Base-by-base conservation (phyloP, 2,329 filamentous ascomycete species). In the Teratosphaeriaceae sp. region DNA sequence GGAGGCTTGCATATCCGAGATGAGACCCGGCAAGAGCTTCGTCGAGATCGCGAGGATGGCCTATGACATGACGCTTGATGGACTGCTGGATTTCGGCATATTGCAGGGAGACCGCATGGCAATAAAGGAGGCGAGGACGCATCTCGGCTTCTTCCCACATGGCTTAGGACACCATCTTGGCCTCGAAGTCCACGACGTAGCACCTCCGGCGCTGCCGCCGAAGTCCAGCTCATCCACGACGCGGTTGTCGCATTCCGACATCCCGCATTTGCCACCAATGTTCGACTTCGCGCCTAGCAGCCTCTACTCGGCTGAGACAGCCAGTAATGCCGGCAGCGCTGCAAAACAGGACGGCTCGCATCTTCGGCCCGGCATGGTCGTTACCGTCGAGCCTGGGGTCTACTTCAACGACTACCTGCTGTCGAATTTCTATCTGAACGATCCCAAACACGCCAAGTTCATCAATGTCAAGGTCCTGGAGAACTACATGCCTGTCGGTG, bases 331-430 rank as follows among this genome's bases (percentile, higher is more conserved):
- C n/a, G n/a, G n/a, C n/a, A n/a, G n/a, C 24, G n/a, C 24, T 27
- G 24, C 8, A 27, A 27, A 8, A 8, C 15, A 18, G 19, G 38
- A 40, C 20, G 40, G 45, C 34, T 45, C 51, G 13, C 43, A 45
- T 2, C 47, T 61, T 7, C 65, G 78, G 34, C 71, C 83, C 42
- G 84, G 85, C 7, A 84, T 84, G 48, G 85, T 97, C 23, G 81
- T 98, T 40, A 98, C 92, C 0, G 88, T 97, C 24, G 92, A 98
- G 69, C 92, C 92, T 5, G 92, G 92, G 15, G 79, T 82, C 31
- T 89, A 89, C 64, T 88, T 89, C 66, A 85, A 81, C 65, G 71
- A 72, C 15, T 80, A 79, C 42, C 85, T 85, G 52, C 78, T 89
- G 47, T 76, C 87, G 65, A 50, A 42, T 2, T 77, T 79, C 15